Conservation (phyloP, 352 stramenopile genomes). For the Globisporangium mamillatum region DNA sequence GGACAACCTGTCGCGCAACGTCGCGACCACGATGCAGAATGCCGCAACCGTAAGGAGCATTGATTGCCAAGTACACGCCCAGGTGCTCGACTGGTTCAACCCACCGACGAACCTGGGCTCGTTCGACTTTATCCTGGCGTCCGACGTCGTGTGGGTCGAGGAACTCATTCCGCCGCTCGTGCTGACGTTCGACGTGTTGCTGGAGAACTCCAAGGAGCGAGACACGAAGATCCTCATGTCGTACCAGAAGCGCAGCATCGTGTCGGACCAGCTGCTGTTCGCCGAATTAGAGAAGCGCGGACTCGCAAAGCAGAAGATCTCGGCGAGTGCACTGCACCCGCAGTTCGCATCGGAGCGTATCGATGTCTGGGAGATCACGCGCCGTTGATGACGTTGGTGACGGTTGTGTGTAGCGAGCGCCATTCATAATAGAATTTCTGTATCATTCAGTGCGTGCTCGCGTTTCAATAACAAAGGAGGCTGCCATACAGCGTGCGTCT, state of each 20-base stretch:
- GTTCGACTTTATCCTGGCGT: conserved; percentile 83
- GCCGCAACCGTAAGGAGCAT: conserved; percentile 14
- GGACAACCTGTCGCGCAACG: conserved; percentile 68
- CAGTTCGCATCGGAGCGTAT: conserved; percentile 16
- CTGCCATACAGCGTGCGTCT: background rate
- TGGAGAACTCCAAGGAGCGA: conserved; percentile 29
- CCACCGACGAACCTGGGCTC: conserved; percentile 46
- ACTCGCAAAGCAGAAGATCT: conserved; percentile 15
- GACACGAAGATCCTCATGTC: conserved; percentile 59
- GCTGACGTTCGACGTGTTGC: conserved; percentile 52
- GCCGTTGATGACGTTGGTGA: background rate
- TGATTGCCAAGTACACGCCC: conserved; percentile 19
- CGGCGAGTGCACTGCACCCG: conserved; percentile 19
- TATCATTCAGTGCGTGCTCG: background rate
- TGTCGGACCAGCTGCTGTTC: conserved; percentile 62
- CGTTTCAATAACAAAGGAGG: background rate
- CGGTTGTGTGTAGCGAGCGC: background rate
- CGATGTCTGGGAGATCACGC: conserved; percentile 19
- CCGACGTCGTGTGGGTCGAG: conserved; percentile 91
- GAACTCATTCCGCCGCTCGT: conserved; percentile 86
- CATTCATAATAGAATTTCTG: background rate
- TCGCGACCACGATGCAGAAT: conserved; percentile 35
- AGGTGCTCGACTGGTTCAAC: conserved; percentile 71
- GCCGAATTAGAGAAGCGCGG: conserved; percentile 35
- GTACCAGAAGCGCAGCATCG: conserved; percentile 62